Base-by-base conservation (phyloP, 2,329 filamentous ascomycete species). In the Zalaria sp. region DNA sequence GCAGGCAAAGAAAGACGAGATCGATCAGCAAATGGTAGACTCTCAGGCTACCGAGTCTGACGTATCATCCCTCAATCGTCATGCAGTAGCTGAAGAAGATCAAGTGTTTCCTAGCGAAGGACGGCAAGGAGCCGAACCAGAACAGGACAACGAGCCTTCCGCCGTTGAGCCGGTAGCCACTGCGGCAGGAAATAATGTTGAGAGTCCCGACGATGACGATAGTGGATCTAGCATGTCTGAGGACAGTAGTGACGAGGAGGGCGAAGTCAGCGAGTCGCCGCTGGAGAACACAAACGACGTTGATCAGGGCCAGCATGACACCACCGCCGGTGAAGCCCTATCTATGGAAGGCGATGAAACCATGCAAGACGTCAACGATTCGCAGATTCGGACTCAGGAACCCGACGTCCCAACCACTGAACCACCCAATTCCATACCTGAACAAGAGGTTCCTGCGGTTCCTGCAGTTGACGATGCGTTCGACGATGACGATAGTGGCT, bases 1-100 rank as follows among this genome's bases (percentile, higher is more conserved):
- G 25, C 60, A 66, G 44, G 61, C 62, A 4, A 61, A 58, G 43
- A 63, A 60, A 38, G 52, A 58, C 27, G 60, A 62, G 44, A 59
- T 62, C 5, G 38, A 46, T 7, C 25, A 38, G 37, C 35, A 25
- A 25, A 9, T 25, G 35, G 5, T 38, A 18, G 25, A 38, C 36
- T 25, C 29, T 32, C 29, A 32, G n/a, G 7, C 29, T 32, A 32
- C 29, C n/a, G 29, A 32, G n/a, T 32, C 29, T n/a, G 29, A 32
- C 29, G 29, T 32, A 7, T 32, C 29, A 7, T 32, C 29, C n/a
- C 29, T 32, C 29, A 32, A 32, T n/a, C 29, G 29, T 32, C 29
- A 32, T 32, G 43, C 41, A 37, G 4, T 10, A 4, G 4, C 4
- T 5, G 39, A 25, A n/a, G 29, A 43, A 25, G 18, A 18, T 18